Evolutionary conservation across 2,329 filamentous ascomycete genomes (phyloP), one percentile per base, ranked within the genome.

Genomic region (Colletotrichum musicola): DNA sequence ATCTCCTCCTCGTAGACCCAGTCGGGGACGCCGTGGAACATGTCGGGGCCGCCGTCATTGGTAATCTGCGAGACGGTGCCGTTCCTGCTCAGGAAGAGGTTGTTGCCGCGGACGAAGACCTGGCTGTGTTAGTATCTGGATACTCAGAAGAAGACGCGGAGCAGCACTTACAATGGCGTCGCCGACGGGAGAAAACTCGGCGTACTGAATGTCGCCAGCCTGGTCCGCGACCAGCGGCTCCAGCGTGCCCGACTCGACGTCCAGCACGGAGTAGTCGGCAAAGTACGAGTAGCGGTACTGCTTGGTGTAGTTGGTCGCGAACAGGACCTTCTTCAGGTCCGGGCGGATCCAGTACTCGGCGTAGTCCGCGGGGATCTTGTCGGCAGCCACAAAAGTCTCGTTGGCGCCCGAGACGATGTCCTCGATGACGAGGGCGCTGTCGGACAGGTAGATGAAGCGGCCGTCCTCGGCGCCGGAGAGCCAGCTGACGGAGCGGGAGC

Each of bases 1-100:
- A 84, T 82, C 64, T 84, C 82, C 73, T 87, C 85, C 76, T 97
- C 93, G 75, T 97, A 97, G 0, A 98, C 96, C 96, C 96, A 92
- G 73, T 91, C 89, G 0, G 89, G 89, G 1, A 91, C 84, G 4
- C 83, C 89, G 68, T 91, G 87, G 79, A 91, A 93, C 72, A 85
- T 78, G 74, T 91, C 87, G 0, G 87, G 85, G 0, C 88, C 84
- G 12, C 89, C 89, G 71, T 91, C 84, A 0, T 79, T 77, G 13
- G 89, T 92, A 69, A 91, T 84, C 56, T 87, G 88, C 2, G 81
- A 82, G 14, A 88, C 79, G 3, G 83, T 81, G 30, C 87, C 87
- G 57, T 86, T 82, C 68, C 81, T 81, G 81, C 84, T 87, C 61
- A 92, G 76, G 77, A 85, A 92, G 1, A 93, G 77, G 74, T 93